phyloP scores from a whole-genome alignment of 352 stramenopile species.

The Pythium rhizo-oryzae region DNA sequence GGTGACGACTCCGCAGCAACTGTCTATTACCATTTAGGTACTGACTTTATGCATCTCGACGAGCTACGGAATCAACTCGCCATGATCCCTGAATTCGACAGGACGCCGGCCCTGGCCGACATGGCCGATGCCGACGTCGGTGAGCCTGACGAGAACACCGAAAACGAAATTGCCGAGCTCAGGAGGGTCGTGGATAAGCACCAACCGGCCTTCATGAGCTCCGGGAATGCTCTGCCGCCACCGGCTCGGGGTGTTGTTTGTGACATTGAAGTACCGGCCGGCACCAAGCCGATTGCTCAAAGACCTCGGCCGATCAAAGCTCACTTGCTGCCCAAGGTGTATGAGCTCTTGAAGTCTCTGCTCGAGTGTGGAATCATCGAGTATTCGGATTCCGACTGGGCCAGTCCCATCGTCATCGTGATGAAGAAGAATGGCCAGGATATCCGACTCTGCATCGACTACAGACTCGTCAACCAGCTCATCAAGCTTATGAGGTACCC shows the following conservation, averaged over 20 bases:
- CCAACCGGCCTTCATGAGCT: slow-evolving; percentile 7
- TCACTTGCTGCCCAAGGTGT: slow-evolving; percentile 13
- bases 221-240: slow-evolving; percentile 21
- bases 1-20: neutral
- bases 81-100: slow-evolving; percentile 14
- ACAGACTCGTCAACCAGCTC: slow-evolving; percentile 15
- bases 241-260: slow-evolving; percentile 20
- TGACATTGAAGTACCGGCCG: slow-evolving; percentile 22
- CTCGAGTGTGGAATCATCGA: slow-evolving; percentile 14
- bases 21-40: slow-evolving; percentile 10
- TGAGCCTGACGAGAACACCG: slow-evolving; percentile 12
- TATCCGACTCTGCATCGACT: slow-evolving; percentile 31
- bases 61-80: slow-evolving; percentile 14
- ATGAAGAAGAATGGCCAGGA: slow-evolving; percentile 28
- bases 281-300: slow-evolving; percentile 16
- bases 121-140: slow-evolving; percentile 20
- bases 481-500: slow-evolving; percentile 27
- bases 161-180: neutral
- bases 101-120: neutral
- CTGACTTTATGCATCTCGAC: slow-evolving; percentile 6
- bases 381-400: slow-evolving; percentile 26
- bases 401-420: slow-evolving; percentile 31
- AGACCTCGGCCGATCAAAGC: slow-evolving; percentile 4
- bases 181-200: slow-evolving; percentile 2
- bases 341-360: slow-evolving; percentile 21